Evolutionary conservation across 106 monocot species (phyloP).

Genomic region (Acanthochlamys bracteata): DNA sequence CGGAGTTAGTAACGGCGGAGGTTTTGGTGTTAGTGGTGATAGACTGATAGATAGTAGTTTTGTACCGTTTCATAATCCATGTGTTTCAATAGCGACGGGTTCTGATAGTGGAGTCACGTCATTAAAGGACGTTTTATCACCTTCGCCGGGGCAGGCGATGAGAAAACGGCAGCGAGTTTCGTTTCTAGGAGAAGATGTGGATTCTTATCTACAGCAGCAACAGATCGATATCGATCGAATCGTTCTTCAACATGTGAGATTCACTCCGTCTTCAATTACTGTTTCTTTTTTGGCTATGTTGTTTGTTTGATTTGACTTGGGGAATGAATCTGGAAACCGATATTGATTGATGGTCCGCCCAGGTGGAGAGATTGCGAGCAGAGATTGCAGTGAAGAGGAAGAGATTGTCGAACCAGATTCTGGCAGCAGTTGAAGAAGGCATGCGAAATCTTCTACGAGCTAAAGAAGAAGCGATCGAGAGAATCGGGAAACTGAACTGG

Average conservation of each 20-base stretch:
- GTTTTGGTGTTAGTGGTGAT: neutral
- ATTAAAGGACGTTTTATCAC: neutral
- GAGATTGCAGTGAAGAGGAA: constrained; percentile 32
- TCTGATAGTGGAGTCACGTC: neutral
- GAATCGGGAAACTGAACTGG: constrained; percentile 31
- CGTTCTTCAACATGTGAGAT: neutral
- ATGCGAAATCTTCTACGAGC: constrained; percentile 21
- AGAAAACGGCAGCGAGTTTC: neutral
- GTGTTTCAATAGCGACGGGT: neutral
- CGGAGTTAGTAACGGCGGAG: neutral
- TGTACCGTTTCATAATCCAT: neutral
- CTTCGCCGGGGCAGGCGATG: neutral
- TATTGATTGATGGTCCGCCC: neutral
- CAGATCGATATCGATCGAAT: constrained; percentile 6
- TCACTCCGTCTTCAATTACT: neutral
- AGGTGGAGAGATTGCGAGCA: constrained; percentile 18
- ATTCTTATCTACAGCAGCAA: neutral
- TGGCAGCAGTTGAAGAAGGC: constrained; percentile 17
- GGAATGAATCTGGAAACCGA: too few relatives aligned
- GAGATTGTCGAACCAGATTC: constrained; percentile 14
- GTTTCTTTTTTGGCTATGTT: neutral
- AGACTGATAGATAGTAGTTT: too few relatives aligned
- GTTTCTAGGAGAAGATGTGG: neutral
- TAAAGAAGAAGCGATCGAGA: constrained; percentile 57
- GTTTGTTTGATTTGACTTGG: too few relatives aligned